Conservation (phyloP, 495 filamentous ascomycete species). For the Lentithecium fluviatile region DNA sequence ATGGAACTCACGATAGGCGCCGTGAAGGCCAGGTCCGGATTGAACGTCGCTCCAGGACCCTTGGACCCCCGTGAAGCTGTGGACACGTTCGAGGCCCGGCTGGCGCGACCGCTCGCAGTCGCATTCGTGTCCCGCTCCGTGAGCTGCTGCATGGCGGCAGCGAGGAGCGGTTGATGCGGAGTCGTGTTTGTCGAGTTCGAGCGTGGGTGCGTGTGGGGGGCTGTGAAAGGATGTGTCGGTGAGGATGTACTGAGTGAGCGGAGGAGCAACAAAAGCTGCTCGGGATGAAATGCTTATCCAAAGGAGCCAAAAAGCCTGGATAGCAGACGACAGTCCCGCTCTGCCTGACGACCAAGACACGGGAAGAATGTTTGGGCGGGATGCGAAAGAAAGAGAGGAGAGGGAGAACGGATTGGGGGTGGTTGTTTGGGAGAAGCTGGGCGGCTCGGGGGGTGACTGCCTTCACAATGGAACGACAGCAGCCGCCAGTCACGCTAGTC, state of each 20-base stretch:
- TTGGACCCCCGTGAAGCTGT: slow-evolving; percentile 29
- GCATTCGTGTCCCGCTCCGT: not conserved
- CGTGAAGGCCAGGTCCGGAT: slow-evolving; percentile 31
- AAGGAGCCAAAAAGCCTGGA: not conserved
- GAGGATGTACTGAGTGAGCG: not conserved
- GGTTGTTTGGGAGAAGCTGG: too few species aligned
- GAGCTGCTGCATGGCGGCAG: too few species aligned
- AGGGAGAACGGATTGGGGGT: not conserved
- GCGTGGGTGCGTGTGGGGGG: not conserved
- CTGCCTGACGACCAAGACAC: slow-evolving; percentile 3
- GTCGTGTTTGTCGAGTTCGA: too few species aligned
- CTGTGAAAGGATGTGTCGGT: not conserved
- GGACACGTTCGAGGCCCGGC: slow-evolving; percentile 44
- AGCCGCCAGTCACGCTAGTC: too few species aligned
- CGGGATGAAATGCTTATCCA: not conserved
- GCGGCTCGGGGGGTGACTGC: too few species aligned
- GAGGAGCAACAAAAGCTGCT: not conserved
- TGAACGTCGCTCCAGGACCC: not conserved
- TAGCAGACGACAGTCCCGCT: slow-evolving; percentile 5
- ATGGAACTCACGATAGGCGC: slow-evolving; percentile 52
- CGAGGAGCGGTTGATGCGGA: too few species aligned
- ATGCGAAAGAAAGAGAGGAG: slow-evolving; percentile 9
- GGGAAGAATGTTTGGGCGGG: slow-evolving; percentile 25
- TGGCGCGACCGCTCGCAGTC: slow-evolving; percentile 41
- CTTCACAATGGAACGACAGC: too few species aligned